Conservation (phyloP, 1,284 basidiomycete species). For the Cryptococcus amylolentus region DNA sequence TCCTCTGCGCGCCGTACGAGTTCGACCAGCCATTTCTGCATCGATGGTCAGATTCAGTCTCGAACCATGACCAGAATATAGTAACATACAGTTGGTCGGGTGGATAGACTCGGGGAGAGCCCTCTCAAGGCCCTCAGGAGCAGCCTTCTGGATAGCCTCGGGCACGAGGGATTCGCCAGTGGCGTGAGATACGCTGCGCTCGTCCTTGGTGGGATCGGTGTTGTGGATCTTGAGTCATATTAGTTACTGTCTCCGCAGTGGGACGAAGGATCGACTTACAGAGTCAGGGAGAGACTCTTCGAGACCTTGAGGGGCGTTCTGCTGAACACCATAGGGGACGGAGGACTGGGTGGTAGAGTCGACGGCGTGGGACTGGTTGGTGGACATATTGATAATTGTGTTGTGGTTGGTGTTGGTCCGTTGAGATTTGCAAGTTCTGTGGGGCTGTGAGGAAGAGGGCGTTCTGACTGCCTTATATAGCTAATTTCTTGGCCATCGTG, state of each 20-base stretch:
- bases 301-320: conserved; percentile 18
- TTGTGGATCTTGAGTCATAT: conserved; percentile 19
- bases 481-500: too few relatives aligned
- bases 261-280: conserved; percentile 6
- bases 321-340: conserved; percentile 21
- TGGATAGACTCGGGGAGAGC: conserved; percentile 28
- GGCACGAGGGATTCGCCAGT: conserved; percentile 28
- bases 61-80: too few relatives aligned
- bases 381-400: not conserved
- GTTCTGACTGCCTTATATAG: too few relatives aligned
- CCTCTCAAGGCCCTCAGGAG: conserved; percentile 25
- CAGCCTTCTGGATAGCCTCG: conserved; percentile 31
- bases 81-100: conserved; percentile 15
- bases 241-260: not conserved
- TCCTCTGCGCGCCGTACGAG: not conserved
- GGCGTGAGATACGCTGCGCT: conserved; percentile 18
- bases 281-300: conserved; percentile 24
- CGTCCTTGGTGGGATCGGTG: conserved; percentile 19
- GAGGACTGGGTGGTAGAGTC: conserved; percentile 22
- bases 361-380: conserved; percentile 18
- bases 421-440: too few relatives aligned
- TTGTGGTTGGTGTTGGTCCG: too few relatives aligned
- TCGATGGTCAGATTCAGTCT: too few relatives aligned
- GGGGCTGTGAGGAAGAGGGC: too few relatives aligned
- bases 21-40: not conserved